Evolutionary conservation across 805 yeast species (phyloP), one percentile per base, ranked within the genome.

Genomic region (Saccharomycopsis amapae): DNA sequence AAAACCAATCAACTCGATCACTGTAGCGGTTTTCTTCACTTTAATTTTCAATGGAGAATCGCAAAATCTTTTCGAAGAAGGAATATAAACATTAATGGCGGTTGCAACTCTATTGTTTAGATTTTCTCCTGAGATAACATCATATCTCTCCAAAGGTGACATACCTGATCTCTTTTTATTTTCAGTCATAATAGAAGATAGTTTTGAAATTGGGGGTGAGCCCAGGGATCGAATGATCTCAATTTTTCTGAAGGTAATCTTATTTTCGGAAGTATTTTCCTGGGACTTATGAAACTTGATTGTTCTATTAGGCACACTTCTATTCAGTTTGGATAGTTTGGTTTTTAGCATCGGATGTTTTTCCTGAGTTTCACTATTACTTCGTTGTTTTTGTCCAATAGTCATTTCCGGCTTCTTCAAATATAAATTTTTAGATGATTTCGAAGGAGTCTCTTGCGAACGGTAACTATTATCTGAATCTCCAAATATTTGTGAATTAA

Each of bases 1-100:
- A 53, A 56, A 79, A 0, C 85, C 85, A 37, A 79, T 72, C 3
- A 78, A 66, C 42, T 78, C 76, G 39, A 72, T 70, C 1, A 79
- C 80, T 3, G 66, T 62, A 5, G 65, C 71, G 17, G 66, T 66
- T 2, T 58, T 56, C 38, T 64, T 58, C 0, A 68, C 53, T 15
- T 53, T 52, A 1, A 69, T 19, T 1, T 35, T 45, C 7, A 65
- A 19, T 1, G 58, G 56, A 1, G 45, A 20, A 3, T 28, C 40
- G 13, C 26, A 19, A 5, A 31, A 26, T 3, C 50, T 40, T 4
- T 49, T 46, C 1, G 57, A 54, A 9, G 53, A 39, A 0, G 66
- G 65, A 13, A 62, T 45, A 43, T 41, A 56, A 4, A 54, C 64
- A 44, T 51, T 59, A 9, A 50, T 37, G 9, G 24, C 22, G 3